These are phyloP conservation scores for Chamaenerion angustifolium DNA, from an alignment of 345 rosid genomes.

Conservation along the genomic window DNA sequence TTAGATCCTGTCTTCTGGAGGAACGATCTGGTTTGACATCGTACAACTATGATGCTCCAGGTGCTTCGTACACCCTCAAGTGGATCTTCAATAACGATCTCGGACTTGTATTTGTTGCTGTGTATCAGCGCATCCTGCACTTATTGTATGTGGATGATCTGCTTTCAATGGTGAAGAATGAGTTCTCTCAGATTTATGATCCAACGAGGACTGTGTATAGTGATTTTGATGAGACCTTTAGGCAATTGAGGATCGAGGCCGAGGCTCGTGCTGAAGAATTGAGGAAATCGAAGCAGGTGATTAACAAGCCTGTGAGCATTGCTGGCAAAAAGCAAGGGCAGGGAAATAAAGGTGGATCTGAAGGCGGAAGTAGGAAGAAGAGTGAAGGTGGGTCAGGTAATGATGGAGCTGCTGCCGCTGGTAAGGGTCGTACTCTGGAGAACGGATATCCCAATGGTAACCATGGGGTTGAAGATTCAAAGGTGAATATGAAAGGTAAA, in stretches of 20 bases:
- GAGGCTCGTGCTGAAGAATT: slow-evolving; percentile 84
- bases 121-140: slow-evolving; percentile 87
- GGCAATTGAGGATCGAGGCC: slow-evolving; percentile 89
- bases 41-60: slow-evolving; percentile 60
- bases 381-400: slow-evolving; percentile 20
- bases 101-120: slow-evolving; percentile 91
- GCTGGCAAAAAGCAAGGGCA: slow-evolving; percentile 46
- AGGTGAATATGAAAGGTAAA: slow-evolving; percentile 37
- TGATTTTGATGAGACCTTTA: slow-evolving; percentile 73
- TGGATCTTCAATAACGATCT: slow-evolving; percentile 97
- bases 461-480: slow-evolving; percentile 4
- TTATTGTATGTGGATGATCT: slow-evolving; percentile 84
- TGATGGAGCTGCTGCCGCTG: slow-evolving; percentile 47
- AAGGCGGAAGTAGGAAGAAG: slow-evolving; percentile 43
- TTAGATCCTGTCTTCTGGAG: slow-evolving; percentile 87
- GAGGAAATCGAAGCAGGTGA: slow-evolving; percentile 50
- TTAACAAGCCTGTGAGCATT: slow-evolving; percentile 32
- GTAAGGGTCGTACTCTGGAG: slow-evolving; percentile 33
- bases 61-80: slow-evolving; percentile 81
- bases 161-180: slow-evolving; percentile 59
- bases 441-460: slow-evolving; percentile 53
- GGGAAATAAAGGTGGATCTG: slow-evolving; percentile 35
- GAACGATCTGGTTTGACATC: slow-evolving; percentile 83
- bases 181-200: slow-evolving; percentile 70
- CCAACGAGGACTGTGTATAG: slow-evolving; percentile 41